phyloP scores from a whole-genome alignment of 2,329 filamentous ascomycete genomes.

The Colletotrichum sp. region DNA sequence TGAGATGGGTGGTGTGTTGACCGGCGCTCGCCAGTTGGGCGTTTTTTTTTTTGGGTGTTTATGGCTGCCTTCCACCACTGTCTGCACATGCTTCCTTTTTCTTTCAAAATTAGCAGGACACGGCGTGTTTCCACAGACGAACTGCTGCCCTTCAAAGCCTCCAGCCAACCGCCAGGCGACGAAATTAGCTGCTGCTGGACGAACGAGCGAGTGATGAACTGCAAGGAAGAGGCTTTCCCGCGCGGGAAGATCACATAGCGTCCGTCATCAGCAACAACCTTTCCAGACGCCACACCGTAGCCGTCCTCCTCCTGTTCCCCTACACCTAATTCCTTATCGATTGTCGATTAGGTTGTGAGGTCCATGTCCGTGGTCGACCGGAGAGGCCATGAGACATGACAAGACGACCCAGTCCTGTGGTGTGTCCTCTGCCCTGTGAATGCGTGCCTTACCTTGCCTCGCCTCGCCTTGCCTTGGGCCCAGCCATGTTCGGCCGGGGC shows the following conservation, averaged over 20 bases:
- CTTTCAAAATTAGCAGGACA: neutral
- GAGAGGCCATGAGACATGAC: neutral
- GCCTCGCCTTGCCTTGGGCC: neutral
- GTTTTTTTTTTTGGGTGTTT: neutral
- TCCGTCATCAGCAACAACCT: slow-evolving; percentile 4
- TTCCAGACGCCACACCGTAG: slow-evolving; percentile 13
- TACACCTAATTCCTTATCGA: neutral
- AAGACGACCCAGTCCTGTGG: neutral
- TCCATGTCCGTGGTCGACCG: neutral
- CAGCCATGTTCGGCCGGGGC: neutral
- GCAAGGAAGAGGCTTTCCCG: neutral
- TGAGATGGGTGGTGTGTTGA: neutral
- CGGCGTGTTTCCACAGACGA: neutral
- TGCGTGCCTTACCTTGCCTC: neutral
- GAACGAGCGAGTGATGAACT: neutral
- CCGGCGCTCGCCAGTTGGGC: neutral
- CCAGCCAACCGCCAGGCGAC: neutral
- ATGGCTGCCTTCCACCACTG: neutral
- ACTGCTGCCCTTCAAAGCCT: neutral
- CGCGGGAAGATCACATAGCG: neutral
- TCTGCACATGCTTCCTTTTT: neutral
- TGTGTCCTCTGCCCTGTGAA: neutral
- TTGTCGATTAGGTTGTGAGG: neutral
- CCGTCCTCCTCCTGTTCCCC: neutral
- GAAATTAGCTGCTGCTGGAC: neutral